These are phyloP conservation scores for Westerdykella aurantiaca DNA, from an alignment of 2,329 filamentous ascomycete species.

Conservation along the genomic window DNA sequence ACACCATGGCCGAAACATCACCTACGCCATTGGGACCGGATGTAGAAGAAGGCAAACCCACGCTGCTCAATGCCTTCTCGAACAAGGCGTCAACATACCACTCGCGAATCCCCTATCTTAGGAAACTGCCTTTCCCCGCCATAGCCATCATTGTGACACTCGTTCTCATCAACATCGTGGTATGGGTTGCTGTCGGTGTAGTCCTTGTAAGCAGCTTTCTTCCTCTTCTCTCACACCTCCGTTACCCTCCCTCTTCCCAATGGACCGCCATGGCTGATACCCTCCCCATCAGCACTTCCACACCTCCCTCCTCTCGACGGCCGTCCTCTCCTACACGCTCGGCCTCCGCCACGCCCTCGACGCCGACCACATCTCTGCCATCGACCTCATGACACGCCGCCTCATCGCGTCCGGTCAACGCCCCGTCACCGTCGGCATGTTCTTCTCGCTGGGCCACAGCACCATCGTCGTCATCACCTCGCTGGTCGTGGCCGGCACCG, in stretches of 20 bases:
- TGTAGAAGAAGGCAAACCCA: slow-evolving; percentile 11
- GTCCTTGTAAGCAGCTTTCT: slow-evolving; percentile 45
- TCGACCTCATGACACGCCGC: slow-evolving; percentile 89
- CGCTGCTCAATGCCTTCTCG: slow-evolving; percentile 19
- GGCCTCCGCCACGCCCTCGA: slow-evolving; percentile 93
- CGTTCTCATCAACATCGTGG: slow-evolving; percentile 49
- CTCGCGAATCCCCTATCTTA: slow-evolving; percentile 49
- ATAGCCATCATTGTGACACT: slow-evolving; percentile 53
- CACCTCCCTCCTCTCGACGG: slow-evolving; percentile 65
- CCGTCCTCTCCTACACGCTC: slow-evolving; percentile 79
- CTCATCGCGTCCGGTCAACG: slow-evolving; percentile 78
- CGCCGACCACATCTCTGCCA: slow-evolving; percentile 89
- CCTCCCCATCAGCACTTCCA: slow-evolving; percentile 22
- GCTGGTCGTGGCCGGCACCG: slow-evolving; percentile 84
- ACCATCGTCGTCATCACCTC: slow-evolving; percentile 90
- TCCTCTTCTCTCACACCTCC: neutral
- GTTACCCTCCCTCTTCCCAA: neutral
- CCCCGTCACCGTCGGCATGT: slow-evolving; percentile 88
- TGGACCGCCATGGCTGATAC: neutral
- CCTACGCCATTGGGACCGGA: slow-evolving; percentile 4
- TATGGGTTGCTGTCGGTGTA: slow-evolving; percentile 55
- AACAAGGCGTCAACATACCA: slow-evolving; percentile 45
- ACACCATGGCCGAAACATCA: neutral
- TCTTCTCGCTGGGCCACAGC: slow-evolving; percentile 88
- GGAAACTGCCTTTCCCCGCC: slow-evolving; percentile 52